Evolutionary conservation across 148 eudicot genomes (phyloP), one percentile per base, ranked within the genome.

Genomic region (Rhododendron griersonianum): DNA sequence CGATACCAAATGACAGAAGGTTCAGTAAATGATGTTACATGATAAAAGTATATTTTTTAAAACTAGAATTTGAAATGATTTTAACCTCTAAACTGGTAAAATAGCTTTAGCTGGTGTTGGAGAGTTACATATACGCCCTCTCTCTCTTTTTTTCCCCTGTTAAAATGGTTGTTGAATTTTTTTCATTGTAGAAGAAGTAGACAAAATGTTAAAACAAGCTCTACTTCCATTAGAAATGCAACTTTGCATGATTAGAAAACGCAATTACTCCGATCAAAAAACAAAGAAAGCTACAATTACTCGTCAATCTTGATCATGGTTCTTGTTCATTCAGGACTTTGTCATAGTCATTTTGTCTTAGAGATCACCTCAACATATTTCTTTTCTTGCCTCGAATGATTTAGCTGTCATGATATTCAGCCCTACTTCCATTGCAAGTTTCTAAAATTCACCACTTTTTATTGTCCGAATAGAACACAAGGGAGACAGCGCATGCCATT

Each of bases 401-500:
- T n/a, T 23, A 10, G 16, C 21, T 11, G 81, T 77, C 53, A 23
- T 21, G 33, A 78, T 78, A 25, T 23, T 45, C 33, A 45, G 53
- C 30, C 55, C 30, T n/a, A 9, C 13, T 51, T 45, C 25, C 50
- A 7, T 76, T 76, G 13, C 50, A 76, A 45, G 55, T 2, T 39
- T 78, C 7, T 78, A 11, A 44, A 78, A 78, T 44, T 78, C 8
- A 45, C 30, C n/a, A 4, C 21, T 81, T 81, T 14, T 39, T 33
- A 61, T 55, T 77, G 37, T 35, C 51, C 9, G 86, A 77, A n/a
- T 86, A 95, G 98, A 95, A 95, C 92, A 95, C 98, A 9, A 92
- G 98, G 84, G 98, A 95, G 84, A 95, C 96, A 3, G 98, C 98
- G 6, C 95, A 94, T 82, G 90, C 98, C 77, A 83, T 94, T 41